phyloP scores from a whole-genome alignment of 495 filamentous ascomycete species.

The Penicillium ochrochloron region DNA sequence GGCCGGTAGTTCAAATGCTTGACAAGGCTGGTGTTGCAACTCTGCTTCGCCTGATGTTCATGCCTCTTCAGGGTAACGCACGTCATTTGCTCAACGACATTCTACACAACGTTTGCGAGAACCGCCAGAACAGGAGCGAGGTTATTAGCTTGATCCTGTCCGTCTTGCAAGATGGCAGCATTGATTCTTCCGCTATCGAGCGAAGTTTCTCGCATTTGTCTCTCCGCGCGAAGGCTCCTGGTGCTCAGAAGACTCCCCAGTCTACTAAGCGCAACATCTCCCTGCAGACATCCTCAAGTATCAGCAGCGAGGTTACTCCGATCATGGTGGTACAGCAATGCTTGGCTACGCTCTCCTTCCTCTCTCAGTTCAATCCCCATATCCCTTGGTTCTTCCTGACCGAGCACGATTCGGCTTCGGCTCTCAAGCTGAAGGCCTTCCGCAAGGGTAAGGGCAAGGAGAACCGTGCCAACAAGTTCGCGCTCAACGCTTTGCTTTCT shows the following conservation, averaged over 20 bases:
- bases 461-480: slow-evolving; percentile 80
- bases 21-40: slow-evolving; percentile 96
- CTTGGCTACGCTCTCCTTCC: slow-evolving; percentile 75
- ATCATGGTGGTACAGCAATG: slow-evolving; percentile 96
- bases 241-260: slow-evolving; percentile 77
- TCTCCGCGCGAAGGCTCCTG: slow-evolving; percentile 82
- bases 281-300: slow-evolving; percentile 56
- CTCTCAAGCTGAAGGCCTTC: slow-evolving; percentile 74
- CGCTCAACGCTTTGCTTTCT: slow-evolving; percentile 85
- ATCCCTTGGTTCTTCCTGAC: slow-evolving; percentile 93
- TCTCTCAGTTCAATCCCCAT: slow-evolving; percentile 81
- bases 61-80: slow-evolving; percentile 82
- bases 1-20: slow-evolving; percentile 89
- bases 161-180: slow-evolving; percentile 94
- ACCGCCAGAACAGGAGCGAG: slow-evolving; percentile 90
- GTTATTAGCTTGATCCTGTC: slow-evolving; percentile 92
- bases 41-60: slow-evolving; percentile 93
- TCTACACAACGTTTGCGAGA: slow-evolving; percentile 86
- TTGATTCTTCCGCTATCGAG: slow-evolving; percentile 91
- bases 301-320: slow-evolving; percentile 81
- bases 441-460: slow-evolving; percentile 89
- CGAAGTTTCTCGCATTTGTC: slow-evolving; percentile 93
- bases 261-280: slow-evolving; percentile 71
- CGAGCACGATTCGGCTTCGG: slow-evolving; percentile 80
- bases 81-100: slow-evolving; percentile 82